A percentile compares a stretch with the other conserved stretches of the same genome.
Conservation (phyloP, 495 filamentous ascomycete genomes). For the Talaromyces trachyspermus region DNA sequence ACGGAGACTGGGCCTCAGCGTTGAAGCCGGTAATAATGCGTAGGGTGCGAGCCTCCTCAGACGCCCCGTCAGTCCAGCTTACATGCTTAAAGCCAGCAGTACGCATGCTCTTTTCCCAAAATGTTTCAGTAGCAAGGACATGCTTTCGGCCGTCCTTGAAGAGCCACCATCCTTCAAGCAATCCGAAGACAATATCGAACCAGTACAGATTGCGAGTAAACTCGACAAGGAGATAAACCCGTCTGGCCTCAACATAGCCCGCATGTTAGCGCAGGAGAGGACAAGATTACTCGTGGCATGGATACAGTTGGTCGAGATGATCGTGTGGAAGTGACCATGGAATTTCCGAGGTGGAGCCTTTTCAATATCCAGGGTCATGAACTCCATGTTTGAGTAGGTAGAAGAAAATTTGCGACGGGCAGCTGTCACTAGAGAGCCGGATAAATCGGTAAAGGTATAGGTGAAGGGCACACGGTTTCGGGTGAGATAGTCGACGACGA, state of each 20-base stretch:
- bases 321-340: slow-evolving; percentile 22
- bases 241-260: slow-evolving; percentile 26
- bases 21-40: neutral
- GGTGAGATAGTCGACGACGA: slow-evolving; percentile 17
- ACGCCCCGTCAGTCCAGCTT: slow-evolving; percentile 24
- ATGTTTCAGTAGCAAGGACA: slow-evolving; percentile 16
- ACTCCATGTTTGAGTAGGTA: slow-evolving; percentile 21
- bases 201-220: slow-evolving; percentile 31
- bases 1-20: neutral
- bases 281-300: slow-evolving; percentile 37
- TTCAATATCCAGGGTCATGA: slow-evolving; percentile 31
- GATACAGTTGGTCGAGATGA: slow-evolving; percentile 41
- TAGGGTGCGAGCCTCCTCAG: neutral
- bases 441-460: slow-evolving; percentile 44
- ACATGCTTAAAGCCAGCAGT: slow-evolving; percentile 27
- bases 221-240: slow-evolving; percentile 40
- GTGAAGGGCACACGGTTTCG: slow-evolving; percentile 17
- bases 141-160: slow-evolving; percentile 39
- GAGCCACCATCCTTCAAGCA: slow-evolving; percentile 45
- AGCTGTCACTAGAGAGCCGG: slow-evolving; percentile 27
- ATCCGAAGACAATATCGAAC: slow-evolving; percentile 39
- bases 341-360: slow-evolving; percentile 18
- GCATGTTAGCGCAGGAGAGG: slow-evolving; percentile 22
- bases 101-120: slow-evolving; percentile 27
- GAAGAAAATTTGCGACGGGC: slow-evolving; percentile 27